phyloP scores from a whole-genome alignment of 768 basidiomycete genomes.

The Pleurotus citrinopileatus region DNA sequence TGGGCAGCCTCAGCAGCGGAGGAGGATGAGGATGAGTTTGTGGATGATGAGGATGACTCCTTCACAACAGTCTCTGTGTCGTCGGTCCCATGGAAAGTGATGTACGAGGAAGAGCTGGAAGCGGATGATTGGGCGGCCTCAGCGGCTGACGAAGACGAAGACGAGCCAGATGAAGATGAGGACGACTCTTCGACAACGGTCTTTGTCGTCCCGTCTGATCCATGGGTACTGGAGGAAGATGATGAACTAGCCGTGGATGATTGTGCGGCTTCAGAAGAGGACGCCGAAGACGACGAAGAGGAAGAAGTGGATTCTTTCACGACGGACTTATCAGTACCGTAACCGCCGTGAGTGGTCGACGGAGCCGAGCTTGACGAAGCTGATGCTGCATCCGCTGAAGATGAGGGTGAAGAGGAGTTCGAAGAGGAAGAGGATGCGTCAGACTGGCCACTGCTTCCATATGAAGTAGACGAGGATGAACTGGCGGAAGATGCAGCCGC shows the following conservation, averaged over 20 bases:
- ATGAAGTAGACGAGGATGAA: background rate
- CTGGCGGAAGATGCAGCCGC: background rate
- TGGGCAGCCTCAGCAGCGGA: background rate
- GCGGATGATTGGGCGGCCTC: background rate
- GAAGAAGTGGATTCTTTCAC: background rate
- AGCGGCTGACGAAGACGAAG: background rate
- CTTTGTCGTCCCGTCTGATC: background rate
- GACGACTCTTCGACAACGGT: background rate
- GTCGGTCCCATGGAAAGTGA: background rate
- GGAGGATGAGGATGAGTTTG: background rate
- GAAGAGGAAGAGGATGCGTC: background rate
- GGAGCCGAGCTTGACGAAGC: background rate
- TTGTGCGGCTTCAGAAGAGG: background rate
- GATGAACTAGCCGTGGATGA: background rate
- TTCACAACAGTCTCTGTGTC: background rate
- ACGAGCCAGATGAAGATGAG: slow-evolving; percentile 1
- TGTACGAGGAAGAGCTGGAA: slow-evolving; percentile 2
- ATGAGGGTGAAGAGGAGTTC: background rate
- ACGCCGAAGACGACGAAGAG: background rate
- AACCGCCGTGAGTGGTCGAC: background rate
- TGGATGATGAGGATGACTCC: background rate
- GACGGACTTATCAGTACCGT: background rate
- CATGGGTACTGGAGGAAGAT: background rate
- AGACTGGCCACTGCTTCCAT: background rate
- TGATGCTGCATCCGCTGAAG: background rate